Evolutionary conservation across 2,329 filamentous ascomycete genomes (phyloP).

Genomic region (Lasiodiplodia sp.): DNA sequence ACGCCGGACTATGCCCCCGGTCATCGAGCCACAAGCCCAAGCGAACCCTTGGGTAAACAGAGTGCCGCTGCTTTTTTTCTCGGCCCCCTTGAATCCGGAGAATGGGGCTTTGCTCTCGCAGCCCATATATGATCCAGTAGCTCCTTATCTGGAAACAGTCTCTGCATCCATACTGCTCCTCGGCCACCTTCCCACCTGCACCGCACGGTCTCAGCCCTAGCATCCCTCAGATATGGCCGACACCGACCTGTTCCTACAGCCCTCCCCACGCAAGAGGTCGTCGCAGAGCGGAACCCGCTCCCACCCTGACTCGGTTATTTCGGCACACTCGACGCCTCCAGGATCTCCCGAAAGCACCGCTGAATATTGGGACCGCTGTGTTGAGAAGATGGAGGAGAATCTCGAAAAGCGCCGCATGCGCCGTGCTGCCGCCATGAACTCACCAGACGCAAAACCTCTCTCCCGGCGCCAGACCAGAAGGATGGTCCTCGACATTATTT

Average conservation of each 20-base stretch:
- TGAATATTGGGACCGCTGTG: conserved; percentile 27
- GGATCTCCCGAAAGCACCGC: conserved; percentile 26
- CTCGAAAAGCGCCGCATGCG: conserved; percentile 20
- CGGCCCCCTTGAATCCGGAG: conserved; percentile 30
- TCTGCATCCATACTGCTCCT: conserved; percentile 16
- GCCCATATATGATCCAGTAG: conserved; percentile 29
- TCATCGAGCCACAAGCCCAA: conserved; percentile 27
- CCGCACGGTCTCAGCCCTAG: conserved; percentile 12
- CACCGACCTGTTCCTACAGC: not conserved
- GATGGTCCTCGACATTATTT: conserved; percentile 28
- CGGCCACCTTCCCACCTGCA: conserved; percentile 20
- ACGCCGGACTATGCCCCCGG: conserved; percentile 25
- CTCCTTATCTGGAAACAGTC: conserved; percentile 25
- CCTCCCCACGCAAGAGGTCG: conserved; percentile 12
- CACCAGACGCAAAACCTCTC: conserved; percentile 4
- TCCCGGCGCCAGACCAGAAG: conserved; percentile 12
- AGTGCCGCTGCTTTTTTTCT: conserved; percentile 22
- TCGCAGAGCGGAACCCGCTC: conserved; percentile 22
- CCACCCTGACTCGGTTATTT: conserved; percentile 22
- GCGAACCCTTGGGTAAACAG: conserved; percentile 26
- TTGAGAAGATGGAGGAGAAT: conserved; percentile 23
- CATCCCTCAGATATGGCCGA: conserved; percentile 24
- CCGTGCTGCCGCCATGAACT: conserved; percentile 5
- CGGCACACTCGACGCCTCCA: conserved; percentile 14
- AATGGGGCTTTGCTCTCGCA: conserved; percentile 18